Evolutionary conservation across 2,329 filamentous ascomycete species (phyloP), one percentile per base, ranked within the genome.

Genomic region (Aspergillus alliaceus): DNA sequence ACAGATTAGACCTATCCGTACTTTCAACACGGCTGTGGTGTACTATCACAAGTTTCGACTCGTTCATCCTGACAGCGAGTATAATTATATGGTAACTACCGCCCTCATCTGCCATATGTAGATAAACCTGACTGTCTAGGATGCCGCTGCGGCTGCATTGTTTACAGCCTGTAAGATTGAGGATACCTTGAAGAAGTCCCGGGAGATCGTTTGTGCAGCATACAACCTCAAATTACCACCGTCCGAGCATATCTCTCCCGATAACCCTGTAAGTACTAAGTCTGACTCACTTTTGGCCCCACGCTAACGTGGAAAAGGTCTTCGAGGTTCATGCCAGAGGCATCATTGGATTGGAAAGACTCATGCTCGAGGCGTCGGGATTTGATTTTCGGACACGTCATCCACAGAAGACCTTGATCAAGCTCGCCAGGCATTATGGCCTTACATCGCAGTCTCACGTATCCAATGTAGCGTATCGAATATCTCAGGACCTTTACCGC

Each of bases 91-190:
- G 58, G 81, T 78, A 71, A 60, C 74, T 71, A 22, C 50, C 35
- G 12, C 46, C 58, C 11, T 51, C 18, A 24, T 53, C 20, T 50
- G n/a, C 6, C 20, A 22, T 29, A 50, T 18, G n/a, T 39, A 22
- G 18, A 7, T 32, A 25, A 48, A 46, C 25, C 35, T 12, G 8
- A 5, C 44, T 56, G 22, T 62, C 22, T 76, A 91, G 73, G 93
- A 98, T 71, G 93, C 91, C 1, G 91, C 93, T 0, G 85, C 95
- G 6, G 91, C 95, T 1, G 89, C 91, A 24, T 80, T 99, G 8
- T 93, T 98, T 69, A 90, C 93, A 2, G 93, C 93, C 2, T 98
- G 93, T 81, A 99, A 99, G 78, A 92, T 96, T 46, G 95, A 99
- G 75, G 95, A 99, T 74, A 99, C 95, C 0, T 84, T 97, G 64